A percentile compares a stretch with the other conserved stretches of the same genome.
phyloP scores from a whole-genome alignment of 2,329 filamentous ascomycete genomes.

The Penicillium expansum region DNA sequence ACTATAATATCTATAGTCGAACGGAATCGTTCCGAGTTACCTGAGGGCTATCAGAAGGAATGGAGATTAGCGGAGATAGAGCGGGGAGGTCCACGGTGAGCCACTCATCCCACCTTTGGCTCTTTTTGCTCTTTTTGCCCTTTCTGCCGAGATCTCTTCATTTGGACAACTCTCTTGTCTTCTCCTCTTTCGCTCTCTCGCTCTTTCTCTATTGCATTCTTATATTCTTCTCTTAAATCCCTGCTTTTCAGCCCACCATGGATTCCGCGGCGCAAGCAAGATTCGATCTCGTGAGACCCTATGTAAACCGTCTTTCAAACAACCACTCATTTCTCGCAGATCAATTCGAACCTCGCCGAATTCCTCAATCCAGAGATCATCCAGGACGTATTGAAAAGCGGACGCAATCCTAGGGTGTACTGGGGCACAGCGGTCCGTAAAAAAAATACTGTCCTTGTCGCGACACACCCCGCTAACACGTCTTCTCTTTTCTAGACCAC shows the following conservation, averaged over 20 bases:
- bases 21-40: not conserved
- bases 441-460: not conserved
- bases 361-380: constrained; percentile 66
- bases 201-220: not conserved
- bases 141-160: not conserved
- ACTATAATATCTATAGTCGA: not conserved
- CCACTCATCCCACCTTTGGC: not conserved
- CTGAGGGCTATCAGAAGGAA: not conserved
- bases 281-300: not conserved
- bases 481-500: constrained; percentile 53
- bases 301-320: not conserved
- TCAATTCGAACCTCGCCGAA: constrained; percentile 77
- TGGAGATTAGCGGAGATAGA: not conserved
- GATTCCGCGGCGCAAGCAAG: not conserved
- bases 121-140: too few relatives aligned
- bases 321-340: constrained; percentile 35
- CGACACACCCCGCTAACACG: not conserved
- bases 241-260: not conserved
- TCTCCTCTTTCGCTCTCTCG: not conserved
- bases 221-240: not conserved
- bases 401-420: constrained; percentile 32
- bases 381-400: constrained; percentile 30
- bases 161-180: not conserved
- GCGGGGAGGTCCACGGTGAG: not conserved
- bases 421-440: constrained; percentile 39